Evolutionary conservation across 1,284 basidiomycete genomes (phyloP).

Genomic region (Neonothopanus nambi): DNA sequence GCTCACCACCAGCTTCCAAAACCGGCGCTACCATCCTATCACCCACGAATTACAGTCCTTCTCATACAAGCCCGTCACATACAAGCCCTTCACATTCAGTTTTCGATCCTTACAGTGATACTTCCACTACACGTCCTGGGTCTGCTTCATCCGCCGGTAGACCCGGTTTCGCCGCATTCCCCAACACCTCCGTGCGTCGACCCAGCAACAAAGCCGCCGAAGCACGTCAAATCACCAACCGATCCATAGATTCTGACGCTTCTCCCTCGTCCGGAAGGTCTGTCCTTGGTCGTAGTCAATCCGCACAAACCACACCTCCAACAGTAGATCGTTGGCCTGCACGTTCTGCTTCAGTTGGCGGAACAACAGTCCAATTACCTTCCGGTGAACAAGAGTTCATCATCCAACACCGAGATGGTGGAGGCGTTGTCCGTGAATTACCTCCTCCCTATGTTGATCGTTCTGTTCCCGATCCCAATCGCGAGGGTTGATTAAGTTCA

Average conservation of each 20-base stretch:
- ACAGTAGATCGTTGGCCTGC: neutral
- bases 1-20: neutral
- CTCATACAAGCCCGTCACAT: neutral
- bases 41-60: neutral
- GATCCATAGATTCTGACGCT: neutral
- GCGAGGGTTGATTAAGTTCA: too few species aligned
- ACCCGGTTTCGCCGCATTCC: constrained; percentile 24
- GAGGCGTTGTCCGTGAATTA: constrained; percentile 14
- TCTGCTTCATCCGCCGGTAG: neutral
- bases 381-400: constrained; percentile 11
- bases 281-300: neutral
- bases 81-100: too few species aligned
- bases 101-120: neutral
- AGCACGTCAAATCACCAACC: neutral
- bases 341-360: neutral
- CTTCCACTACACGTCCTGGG: neutral
- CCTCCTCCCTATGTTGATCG: constrained; percentile 16
- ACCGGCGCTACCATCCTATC: neutral
- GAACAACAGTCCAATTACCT: neutral
- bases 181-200: constrained; percentile 19
- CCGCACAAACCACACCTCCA: neutral
- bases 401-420: constrained; percentile 16
- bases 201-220: constrained; percentile 6
- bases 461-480: neutral
- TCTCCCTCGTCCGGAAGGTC: neutral